phyloP scores from a whole-genome alignment of 2,329 filamentous ascomycete species.

The Sporothrix brasiliensis region DNA sequence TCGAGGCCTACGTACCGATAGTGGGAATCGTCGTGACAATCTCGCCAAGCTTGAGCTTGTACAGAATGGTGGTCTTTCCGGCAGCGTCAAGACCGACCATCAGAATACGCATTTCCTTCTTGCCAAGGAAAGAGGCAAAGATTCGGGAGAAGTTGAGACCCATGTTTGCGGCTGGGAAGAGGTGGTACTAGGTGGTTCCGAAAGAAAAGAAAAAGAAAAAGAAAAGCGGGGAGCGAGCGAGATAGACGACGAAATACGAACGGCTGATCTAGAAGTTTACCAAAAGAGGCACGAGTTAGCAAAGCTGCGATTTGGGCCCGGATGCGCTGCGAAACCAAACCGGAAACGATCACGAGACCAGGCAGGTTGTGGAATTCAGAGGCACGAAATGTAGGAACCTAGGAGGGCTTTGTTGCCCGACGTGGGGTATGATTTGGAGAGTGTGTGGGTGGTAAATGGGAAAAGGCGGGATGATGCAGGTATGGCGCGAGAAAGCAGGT shows the following conservation, averaged over 20 bases:
- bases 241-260: slow-evolving; percentile 26
- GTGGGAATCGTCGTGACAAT: slow-evolving; percentile 99
- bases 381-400: not conserved
- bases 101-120: slow-evolving; percentile 99
- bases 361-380: not conserved
- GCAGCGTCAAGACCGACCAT: slow-evolving; percentile 99
- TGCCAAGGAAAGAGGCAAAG: slow-evolving; percentile 94
- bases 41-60: slow-evolving; percentile 99
- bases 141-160: slow-evolving; percentile 97
- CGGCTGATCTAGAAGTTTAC: slow-evolving; percentile 10
- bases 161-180: slow-evolving; percentile 69
- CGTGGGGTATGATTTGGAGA: slow-evolving; percentile 12
- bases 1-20: slow-evolving; percentile 69
- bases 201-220: not conserved
- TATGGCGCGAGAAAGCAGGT: slow-evolving; percentile 6
- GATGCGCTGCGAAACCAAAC: not conserved
- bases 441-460: slow-evolving; percentile 24
- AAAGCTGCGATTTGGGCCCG: not conserved
- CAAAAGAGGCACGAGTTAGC: slow-evolving; percentile 14
- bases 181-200: slow-evolving; percentile 8
- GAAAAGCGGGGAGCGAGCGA: slow-evolving; percentile 15
- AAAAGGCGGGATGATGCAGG: slow-evolving; percentile 12
- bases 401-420: slow-evolving; percentile 3
- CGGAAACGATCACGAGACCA: slow-evolving; percentile 23
- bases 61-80: slow-evolving; percentile 99